These are phyloP conservation scores for Collybia nuda DNA, from an alignment of 768 basidiomycete species.

Conservation along the genomic window DNA sequence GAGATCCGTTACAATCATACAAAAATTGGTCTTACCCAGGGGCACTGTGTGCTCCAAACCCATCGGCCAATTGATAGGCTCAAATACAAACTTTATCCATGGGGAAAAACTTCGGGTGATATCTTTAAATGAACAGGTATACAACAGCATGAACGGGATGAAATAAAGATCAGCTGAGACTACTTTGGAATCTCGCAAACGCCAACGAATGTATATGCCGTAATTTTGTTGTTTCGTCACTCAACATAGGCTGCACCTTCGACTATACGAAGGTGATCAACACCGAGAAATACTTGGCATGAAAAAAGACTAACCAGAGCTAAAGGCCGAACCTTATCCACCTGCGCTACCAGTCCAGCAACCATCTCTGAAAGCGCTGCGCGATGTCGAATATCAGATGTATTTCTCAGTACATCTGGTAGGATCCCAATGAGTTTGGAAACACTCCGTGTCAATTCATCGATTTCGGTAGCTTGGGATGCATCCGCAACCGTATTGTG, in stretches of 20 bases:
- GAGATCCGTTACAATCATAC: too few species aligned
- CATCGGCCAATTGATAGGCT: too few species aligned
- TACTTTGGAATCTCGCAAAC: constrained; percentile 63
- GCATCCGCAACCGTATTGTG: constrained; percentile 46
- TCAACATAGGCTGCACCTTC: constrained; percentile 41
- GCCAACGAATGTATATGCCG: constrained; percentile 64
- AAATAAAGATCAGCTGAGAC: constrained; percentile 31
- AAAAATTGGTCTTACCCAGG: too few species aligned
- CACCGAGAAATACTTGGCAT: constrained; percentile 21
- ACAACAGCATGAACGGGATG: too few species aligned
- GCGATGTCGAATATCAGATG: constrained; percentile 59
- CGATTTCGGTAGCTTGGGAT: constrained; percentile 50
- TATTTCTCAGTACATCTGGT: constrained; percentile 64
- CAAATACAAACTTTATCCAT: too few species aligned
- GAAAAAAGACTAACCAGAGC: constrained; percentile 49
- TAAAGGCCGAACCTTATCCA: constrained; percentile 61
- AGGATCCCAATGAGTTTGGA: constrained; percentile 67
- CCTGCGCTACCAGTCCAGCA: constrained; percentile 52
- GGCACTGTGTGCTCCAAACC: too few species aligned
- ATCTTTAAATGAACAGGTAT: too few species aligned
- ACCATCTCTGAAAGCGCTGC: constrained; percentile 78
- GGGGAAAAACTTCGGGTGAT: too few species aligned
- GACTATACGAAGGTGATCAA: constrained; percentile 28
- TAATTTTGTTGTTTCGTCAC: constrained; percentile 60
- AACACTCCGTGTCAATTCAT: constrained; percentile 56